Percentiles rank a stretch among this genome's conserved stretches.
Evolutionary conservation across 257 asterid species (phyloP).

Genomic region (Vinca minor): DNA sequence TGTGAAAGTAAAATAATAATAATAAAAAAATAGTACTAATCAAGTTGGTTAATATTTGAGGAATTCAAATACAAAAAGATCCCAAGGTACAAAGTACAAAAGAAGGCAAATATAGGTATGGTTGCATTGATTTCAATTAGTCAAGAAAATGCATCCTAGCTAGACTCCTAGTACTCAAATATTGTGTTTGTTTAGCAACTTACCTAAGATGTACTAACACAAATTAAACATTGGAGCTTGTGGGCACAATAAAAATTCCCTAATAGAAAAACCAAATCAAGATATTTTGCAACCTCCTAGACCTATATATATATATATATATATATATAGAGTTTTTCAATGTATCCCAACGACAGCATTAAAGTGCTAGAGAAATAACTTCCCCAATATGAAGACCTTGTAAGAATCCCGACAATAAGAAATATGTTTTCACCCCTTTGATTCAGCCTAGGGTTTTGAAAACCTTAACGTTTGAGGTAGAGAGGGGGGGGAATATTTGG

Average conservation of each 20-base stretch:
- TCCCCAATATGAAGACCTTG: conserved; percentile 29
- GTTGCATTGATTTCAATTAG: conserved; percentile 5
- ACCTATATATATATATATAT: no score
- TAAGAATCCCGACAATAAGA: conserved; percentile 19
- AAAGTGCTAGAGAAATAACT: conserved; percentile 39
- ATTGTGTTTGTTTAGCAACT: not conserved
- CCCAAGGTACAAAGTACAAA: not conserved
- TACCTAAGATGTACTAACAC: conserved; percentile 4
- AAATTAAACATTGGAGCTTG: conserved; percentile 28
- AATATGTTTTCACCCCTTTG: conserved; percentile 30
- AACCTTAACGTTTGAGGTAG: conserved; percentile 14
- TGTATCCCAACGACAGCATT: conserved; percentile 35
- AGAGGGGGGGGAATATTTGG: conserved; percentile 50
- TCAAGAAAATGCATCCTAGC: conserved; percentile 5
- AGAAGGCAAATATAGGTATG: not conserved
- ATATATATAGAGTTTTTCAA: no score
- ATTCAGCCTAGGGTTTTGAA: conserved; percentile 77
- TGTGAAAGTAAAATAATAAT: no score
- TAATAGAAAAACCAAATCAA: conserved; percentile 11
- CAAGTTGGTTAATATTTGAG: not conserved
- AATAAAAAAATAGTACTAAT: not conserved
- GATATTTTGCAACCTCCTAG: conserved; percentile 22
- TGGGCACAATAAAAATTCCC: conserved; percentile 19
- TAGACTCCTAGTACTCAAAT: not conserved
- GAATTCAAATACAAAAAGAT: not conserved